phyloP scores from a whole-genome alignment of 2,329 filamentous ascomycete genomes.

The Nigrospora oryzae region DNA sequence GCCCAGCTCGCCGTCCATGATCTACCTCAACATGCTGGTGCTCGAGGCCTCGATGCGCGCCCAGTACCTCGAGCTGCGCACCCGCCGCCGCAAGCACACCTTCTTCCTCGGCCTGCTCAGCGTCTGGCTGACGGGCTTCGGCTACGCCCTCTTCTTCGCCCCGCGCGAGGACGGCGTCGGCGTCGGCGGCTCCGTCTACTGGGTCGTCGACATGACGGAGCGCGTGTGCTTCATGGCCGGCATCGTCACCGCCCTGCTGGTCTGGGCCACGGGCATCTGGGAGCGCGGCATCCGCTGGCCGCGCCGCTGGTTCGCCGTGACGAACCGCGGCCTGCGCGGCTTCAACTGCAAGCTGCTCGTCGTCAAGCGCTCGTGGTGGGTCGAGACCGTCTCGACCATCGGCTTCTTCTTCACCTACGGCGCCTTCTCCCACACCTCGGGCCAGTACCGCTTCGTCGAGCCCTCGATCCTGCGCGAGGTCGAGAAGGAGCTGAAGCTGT shows the following conservation, averaged over 20 bases:
- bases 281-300: slow-evolving; percentile 93
- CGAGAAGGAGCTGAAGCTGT: slow-evolving; percentile 47
- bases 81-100: slow-evolving; percentile 81
- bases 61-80: slow-evolving; percentile 85
- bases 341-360: slow-evolving; percentile 98
- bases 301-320: slow-evolving; percentile 77
- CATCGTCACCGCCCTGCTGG: slow-evolving; percentile 73
- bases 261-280: slow-evolving; percentile 96
- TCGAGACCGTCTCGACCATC: slow-evolving; percentile 63
- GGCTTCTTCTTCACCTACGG: slow-evolving; percentile 74
- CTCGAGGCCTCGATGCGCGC: slow-evolving; percentile 89
- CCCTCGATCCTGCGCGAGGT: slow-evolving; percentile 50
- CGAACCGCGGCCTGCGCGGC: slow-evolving; percentile 79
- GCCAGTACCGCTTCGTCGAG: slow-evolving; percentile 72
- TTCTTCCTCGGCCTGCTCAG: slow-evolving; percentile 79
- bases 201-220: slow-evolving; percentile 84
- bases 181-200: slow-evolving; percentile 90
- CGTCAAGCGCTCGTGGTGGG: slow-evolving; percentile 73
- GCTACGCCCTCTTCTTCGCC: slow-evolving; percentile 86
- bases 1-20: slow-evolving; percentile 88
- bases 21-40: slow-evolving; percentile 96
- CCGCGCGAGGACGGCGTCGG: slow-evolving; percentile 91
- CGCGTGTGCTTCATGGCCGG: slow-evolving; percentile 90
- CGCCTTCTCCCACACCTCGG: slow-evolving; percentile 57
- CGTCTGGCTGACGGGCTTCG: slow-evolving; percentile 76